These are phyloP conservation scores for Acrodontium crateriforme DNA, from an alignment of 2,329 filamentous ascomycete species.

Conservation along the genomic window DNA sequence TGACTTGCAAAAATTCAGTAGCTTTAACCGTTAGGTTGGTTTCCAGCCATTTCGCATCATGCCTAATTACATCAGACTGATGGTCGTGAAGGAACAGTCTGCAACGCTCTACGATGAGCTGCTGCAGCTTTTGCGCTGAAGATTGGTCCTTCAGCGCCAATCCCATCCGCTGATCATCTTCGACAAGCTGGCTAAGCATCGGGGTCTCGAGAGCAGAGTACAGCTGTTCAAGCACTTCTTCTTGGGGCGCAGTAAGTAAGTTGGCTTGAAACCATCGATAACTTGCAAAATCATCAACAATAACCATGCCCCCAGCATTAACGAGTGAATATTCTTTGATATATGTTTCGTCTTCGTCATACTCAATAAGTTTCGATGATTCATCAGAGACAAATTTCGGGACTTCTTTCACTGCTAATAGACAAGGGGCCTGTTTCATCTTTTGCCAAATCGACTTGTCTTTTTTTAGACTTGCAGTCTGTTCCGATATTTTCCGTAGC, in stretches of 20 bases:
- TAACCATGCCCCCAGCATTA: conserved; percentile 55
- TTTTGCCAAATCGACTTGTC: conserved; percentile 66
- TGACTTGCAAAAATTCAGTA: conserved; percentile 65
- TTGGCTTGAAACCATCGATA: conserved; percentile 78
- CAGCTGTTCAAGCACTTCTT: conserved; percentile 72
- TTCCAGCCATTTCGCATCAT: conserved; percentile 83
- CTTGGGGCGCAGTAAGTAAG: conserved; percentile 76
- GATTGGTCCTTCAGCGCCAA: conserved; percentile 51
- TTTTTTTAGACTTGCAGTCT: conserved; percentile 53
- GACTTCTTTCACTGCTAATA: conserved; percentile 73
- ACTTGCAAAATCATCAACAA: conserved; percentile 78
- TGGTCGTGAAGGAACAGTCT: conserved; percentile 85
- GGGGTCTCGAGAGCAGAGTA: conserved; percentile 70
- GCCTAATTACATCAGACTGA: conserved; percentile 61
- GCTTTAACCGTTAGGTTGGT: conserved; percentile 66
- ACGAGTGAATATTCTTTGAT: conserved; percentile 71
- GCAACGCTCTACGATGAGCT: conserved; percentile 72
- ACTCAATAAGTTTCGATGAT: conserved; percentile 22
- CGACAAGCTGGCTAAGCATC: conserved; percentile 61
- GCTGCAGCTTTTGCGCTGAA: conserved; percentile 55
- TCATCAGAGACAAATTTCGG: conserved; percentile 38
- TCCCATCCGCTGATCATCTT: conserved; percentile 64
- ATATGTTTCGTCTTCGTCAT: conserved; percentile 32
- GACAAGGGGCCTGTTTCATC: conserved; percentile 61
- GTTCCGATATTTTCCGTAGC: conserved; percentile 66